These are phyloP conservation scores for Thalassiosira mediterranea DNA, from an alignment of 352 stramenopile genomes.

Conservation along the genomic window DNA sequence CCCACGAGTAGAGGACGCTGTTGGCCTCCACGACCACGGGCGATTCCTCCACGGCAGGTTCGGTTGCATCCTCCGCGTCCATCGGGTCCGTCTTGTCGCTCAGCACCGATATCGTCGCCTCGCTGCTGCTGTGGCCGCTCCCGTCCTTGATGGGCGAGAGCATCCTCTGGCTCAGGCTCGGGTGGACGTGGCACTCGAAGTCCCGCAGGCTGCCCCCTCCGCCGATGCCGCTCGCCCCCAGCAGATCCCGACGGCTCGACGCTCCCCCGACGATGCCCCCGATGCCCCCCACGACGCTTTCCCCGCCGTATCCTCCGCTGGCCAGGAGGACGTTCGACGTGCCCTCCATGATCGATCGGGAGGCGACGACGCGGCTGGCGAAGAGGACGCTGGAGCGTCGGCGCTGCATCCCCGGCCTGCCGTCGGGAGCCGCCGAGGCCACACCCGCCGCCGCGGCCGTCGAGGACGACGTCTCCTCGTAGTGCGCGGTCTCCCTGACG, in stretches of 20 bases:
- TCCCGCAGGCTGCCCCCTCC: conserved; percentile 28
- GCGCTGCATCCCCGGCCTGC: not conserved
- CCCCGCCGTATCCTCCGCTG: conserved; percentile 20
- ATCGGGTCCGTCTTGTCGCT: conserved; percentile 26
- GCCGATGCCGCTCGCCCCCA: conserved; percentile 10
- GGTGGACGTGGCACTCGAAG: conserved; percentile 53
- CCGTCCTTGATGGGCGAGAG: conserved; percentile 22
- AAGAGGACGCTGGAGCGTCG: conserved; percentile 53
- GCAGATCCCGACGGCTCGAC: not conserved
- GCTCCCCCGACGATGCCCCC: too few species aligned
- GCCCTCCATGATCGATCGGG: conserved; percentile 44
- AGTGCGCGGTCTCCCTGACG: not conserved
- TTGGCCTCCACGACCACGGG: not conserved
- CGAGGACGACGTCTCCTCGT: conserved; percentile 2
- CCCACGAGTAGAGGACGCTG: conserved; percentile 58
- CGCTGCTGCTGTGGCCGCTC: too few species aligned
- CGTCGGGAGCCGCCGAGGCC: too few species aligned
- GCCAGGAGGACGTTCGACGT: conserved; percentile 28
- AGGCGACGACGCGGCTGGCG: conserved; percentile 51
- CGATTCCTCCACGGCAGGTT: not conserved
- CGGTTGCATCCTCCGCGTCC: not conserved
- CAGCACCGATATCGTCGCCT: too few species aligned
- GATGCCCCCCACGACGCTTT: not conserved
- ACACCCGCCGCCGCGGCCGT: too few species aligned
- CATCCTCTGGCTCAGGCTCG: conserved; percentile 27